Evolutionary conservation across 2,329 filamentous ascomycete genomes (phyloP).

Genomic region (Aspergillus terreus): DNA sequence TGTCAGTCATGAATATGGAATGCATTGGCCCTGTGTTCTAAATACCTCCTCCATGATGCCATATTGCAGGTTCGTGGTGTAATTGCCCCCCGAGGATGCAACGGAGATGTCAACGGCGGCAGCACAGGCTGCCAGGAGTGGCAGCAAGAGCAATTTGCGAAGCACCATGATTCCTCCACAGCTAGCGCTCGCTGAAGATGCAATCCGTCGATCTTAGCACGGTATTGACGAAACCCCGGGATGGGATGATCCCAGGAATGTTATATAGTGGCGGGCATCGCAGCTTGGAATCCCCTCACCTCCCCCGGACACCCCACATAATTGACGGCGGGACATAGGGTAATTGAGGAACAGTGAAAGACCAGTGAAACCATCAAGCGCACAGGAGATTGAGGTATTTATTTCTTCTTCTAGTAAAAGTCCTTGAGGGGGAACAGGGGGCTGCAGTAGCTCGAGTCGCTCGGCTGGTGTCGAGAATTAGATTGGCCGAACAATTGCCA

Average conservation of each 20-base stretch:
- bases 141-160: slow-evolving; percentile 19
- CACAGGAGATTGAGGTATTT: background rate
- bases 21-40: background rate
- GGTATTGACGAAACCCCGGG: background rate
- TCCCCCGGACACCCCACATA: background rate
- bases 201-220: slow-evolving; percentile 9
- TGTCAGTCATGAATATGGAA: background rate
- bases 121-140: slow-evolving; percentile 22
- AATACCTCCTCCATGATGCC: slow-evolving; percentile 30
- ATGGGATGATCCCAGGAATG: background rate
- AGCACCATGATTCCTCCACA: slow-evolving; percentile 15
- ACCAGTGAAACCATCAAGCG: background rate
- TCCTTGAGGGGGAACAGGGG: slow-evolving; percentile 9
- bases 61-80: slow-evolving; percentile 25
- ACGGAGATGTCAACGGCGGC: slow-evolving; percentile 26
- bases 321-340: background rate
- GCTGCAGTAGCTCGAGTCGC: background rate
- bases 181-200: slow-evolving; percentile 1
- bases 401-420: slow-evolving; percentile 10
- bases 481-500: background rate
- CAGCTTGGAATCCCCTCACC: background rate
- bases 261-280: slow-evolving; percentile 7
- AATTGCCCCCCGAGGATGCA: slow-evolving; percentile 27
- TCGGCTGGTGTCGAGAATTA: background rate
- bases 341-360: background rate